A percentile compares a stretch with the other conserved stretches of the same genome.
Evolutionary conservation across 2,329 filamentous ascomycete genomes (phyloP).

Genomic region (Bimuria novae-zelandiae): DNA sequence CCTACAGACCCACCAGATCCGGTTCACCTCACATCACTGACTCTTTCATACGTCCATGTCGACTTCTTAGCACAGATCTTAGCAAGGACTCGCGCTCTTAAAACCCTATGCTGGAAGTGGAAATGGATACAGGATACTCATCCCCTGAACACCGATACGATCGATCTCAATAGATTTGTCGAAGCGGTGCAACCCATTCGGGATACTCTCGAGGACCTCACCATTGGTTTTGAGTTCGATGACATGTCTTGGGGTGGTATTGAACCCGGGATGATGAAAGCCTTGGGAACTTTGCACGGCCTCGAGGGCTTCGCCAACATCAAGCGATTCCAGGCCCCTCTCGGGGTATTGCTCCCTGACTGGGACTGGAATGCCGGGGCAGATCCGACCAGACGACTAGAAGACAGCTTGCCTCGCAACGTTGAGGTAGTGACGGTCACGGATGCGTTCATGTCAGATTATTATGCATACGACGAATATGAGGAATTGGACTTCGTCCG

Average conservation of each 20-base stretch:
- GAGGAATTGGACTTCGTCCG: constrained; percentile 5
- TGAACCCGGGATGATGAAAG: constrained; percentile 5
- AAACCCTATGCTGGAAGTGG: constrained; percentile 4
- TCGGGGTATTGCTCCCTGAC: constrained; percentile 5
- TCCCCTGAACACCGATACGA: constrained; percentile 2
- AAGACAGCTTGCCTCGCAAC: constrained; percentile 8
- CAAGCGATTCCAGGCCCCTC: constrained; percentile 4
- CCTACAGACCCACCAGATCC: constrained; percentile 1
- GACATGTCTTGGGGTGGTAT: constrained; percentile 4
- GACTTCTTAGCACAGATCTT: constrained; percentile 5
- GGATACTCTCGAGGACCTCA: constrained; percentile 7
- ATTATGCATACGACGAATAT: constrained; percentile 6
- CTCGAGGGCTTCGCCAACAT: constrained; percentile 5
- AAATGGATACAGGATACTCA: constrained; percentile 6
- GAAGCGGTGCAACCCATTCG: constrained; percentile 4
- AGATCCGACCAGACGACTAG: constrained; percentile 5
- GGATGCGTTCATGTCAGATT: neutral
- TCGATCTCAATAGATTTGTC: constrained; percentile 7
- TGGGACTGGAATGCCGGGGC: neutral
- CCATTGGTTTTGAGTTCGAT: constrained; percentile 1
- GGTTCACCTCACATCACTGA: constrained; percentile 2
- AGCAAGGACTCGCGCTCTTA: neutral
- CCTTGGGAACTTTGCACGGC: constrained; percentile 5
- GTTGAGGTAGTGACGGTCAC: constrained; percentile 7
- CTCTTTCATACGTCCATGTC: constrained; percentile 1